Conservation (phyloP, 495 filamentous ascomycete species). For the Hypoxylon intermedium region DNA sequence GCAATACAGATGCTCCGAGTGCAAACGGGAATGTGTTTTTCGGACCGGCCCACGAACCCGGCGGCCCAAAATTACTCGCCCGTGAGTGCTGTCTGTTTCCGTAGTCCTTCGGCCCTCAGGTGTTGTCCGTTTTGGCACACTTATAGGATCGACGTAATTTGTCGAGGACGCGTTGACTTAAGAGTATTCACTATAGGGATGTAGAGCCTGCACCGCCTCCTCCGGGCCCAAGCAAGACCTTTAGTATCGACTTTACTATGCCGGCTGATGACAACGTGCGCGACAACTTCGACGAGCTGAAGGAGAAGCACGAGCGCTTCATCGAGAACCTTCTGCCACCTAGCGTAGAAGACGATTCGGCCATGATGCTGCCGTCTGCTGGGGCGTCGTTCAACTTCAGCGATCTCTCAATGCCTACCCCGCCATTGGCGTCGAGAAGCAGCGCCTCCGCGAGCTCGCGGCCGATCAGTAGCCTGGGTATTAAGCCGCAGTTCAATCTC, state of each 20-base stretch:
- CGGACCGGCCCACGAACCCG: conserved; percentile 54
- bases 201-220: conserved; percentile 36
- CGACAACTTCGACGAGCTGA: conserved; percentile 46
- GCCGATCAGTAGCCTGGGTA: conserved; percentile 39
- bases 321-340: conserved; percentile 44
- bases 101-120: no score
- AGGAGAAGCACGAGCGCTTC: conserved; percentile 45
- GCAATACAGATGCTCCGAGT: conserved; percentile 51
- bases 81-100: conserved; percentile 39
- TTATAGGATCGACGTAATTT: no score
- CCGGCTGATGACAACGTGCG: conserved; percentile 39
- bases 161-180: not conserved
- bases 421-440: conserved; percentile 33
- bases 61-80: conserved; percentile 45
- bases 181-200: conserved; percentile 19
- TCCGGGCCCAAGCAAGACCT: conserved; percentile 55
- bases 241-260: conserved; percentile 59
- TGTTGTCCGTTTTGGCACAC: no score
- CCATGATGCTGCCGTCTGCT: conserved; percentile 22
- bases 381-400: conserved; percentile 32
- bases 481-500: conserved; percentile 57
- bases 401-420: conserved; percentile 45
- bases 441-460: conserved; percentile 25
- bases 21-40: conserved; percentile 58
- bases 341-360: conserved; percentile 23